These are phyloP conservation scores for Sporisorium graminicola DNA, from an alignment of 1,284 basidiomycete species.

Conservation along the genomic window DNA sequence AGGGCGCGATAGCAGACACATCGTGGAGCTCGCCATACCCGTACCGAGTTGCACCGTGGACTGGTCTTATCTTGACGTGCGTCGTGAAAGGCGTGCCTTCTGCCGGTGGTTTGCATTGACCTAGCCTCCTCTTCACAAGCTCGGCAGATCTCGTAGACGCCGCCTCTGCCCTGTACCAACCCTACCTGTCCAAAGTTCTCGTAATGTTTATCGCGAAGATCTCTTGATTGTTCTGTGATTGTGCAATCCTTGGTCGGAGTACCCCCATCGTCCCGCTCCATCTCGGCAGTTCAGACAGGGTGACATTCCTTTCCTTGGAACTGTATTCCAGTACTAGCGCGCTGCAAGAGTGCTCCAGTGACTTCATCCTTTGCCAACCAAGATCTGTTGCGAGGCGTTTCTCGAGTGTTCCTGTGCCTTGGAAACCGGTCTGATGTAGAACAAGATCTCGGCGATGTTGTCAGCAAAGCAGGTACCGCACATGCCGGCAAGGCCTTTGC, in stretches of 20 bases:
- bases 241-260: slow-evolving; percentile 36
- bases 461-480: background rate
- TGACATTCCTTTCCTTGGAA: slow-evolving; percentile 1
- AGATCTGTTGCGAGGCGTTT: background rate
- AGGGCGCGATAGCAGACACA: background rate
- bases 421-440: background rate
- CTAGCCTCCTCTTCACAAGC: background rate
- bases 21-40: slow-evolving; percentile 21
- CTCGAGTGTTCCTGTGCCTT: background rate
- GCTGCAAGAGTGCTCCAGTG: background rate
- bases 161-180: no score
- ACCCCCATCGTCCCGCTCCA: slow-evolving; percentile 12
- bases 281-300: background rate
- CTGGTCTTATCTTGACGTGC: slow-evolving; percentile 8
- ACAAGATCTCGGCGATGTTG: background rate
- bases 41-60: slow-evolving; percentile 17
- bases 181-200: no score
- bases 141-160: background rate
- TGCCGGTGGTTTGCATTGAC: no score
- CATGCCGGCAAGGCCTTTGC: background rate
- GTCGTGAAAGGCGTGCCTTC: slow-evolving; percentile 2
- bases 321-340: background rate
- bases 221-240: slow-evolving; percentile 3
- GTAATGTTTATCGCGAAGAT: no score
- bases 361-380: background rate